Base-by-base conservation (phyloP, 192 early-diverging fungal genomes). In the Coemansia sp. region DNA sequence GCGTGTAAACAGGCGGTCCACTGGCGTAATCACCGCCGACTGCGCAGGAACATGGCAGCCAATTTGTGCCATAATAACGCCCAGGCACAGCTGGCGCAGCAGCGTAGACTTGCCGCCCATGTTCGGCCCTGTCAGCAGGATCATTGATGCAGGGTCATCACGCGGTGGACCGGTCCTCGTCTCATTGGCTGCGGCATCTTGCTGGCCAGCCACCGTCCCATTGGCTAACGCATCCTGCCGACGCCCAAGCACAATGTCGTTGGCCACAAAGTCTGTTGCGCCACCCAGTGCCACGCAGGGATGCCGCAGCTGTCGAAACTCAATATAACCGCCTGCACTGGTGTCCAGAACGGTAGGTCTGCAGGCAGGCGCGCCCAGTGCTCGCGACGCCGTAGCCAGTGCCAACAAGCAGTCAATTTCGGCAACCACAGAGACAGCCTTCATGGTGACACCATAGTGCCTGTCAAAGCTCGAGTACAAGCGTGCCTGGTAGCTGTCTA, bases 51-150 rank as follows among this genome's bases (percentile, higher is more conserved):
- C 94, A 63, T 93, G 94, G 73, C 93, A 93, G 8, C 96, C 98
- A 5, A 98, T 75, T 63, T 97, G 95, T 2, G 96, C 96, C 89
- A 99, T 88, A 23, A 99, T 94, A 12, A 97, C 90, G 1, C 92
- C 94, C 38, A 97, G 85, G 69, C 94, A 97, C 0, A 92, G 90
- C 84, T 98, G 96, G 29, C 97, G 87, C 57, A 98, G 84, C 15
- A 99, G 83, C 0, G 97, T 99, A 1, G 91, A 93, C 85, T 99
- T 99, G 58, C 97, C 97, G 70, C 96, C 97, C 94, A 98, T 98
- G 74, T 99, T 99, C n/a, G 97, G 96, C 21, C 97, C 97, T 0
- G 97, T 98, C 53, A 99, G 75, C 9, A 99, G 81, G 10, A 98
- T 89, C 76, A 98, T 87, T 14, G 73, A 67, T 29, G 79, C 73